Conservation (phyloP, 495 filamentous ascomycete species). For the Hamigera avellanea region DNA sequence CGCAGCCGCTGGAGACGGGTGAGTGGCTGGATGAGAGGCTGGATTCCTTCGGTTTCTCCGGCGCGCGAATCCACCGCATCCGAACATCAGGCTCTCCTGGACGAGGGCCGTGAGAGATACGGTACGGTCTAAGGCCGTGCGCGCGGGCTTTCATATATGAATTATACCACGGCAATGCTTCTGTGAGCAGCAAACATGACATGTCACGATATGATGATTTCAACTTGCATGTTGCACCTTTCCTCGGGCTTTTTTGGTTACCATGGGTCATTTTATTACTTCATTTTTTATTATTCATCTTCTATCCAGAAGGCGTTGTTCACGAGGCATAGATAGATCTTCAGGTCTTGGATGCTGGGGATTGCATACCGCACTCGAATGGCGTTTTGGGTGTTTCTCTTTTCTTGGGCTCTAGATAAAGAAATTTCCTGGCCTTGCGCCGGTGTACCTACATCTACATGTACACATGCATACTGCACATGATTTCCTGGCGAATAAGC, state of each 20-base stretch:
- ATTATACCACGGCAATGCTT: neutral
- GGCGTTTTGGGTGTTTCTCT: too few relatives aligned
- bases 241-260: slow-evolving; percentile 1
- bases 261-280: too few relatives aligned
- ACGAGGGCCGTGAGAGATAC: slow-evolving; percentile 19
- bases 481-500: too few relatives aligned
- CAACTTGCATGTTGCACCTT: neutral
- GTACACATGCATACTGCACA: too few relatives aligned
- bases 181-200: slow-evolving; percentile 3
- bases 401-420: too few relatives aligned
- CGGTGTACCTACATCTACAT: too few relatives aligned
- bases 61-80: slow-evolving; percentile 3
- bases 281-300: neutral
- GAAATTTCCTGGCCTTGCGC: too few relatives aligned
- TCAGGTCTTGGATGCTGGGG: too few relatives aligned
- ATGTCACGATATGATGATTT: slow-evolving; percentile 10
- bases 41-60: slow-evolving; percentile 42
- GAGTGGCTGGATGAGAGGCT: slow-evolving; percentile 58
- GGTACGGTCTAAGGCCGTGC: slow-evolving; percentile 20
- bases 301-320: neutral
- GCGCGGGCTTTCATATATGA: too few relatives aligned
- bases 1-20: slow-evolving; percentile 42
- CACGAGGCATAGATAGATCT: neutral
- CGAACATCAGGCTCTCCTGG: slow-evolving; percentile 25
- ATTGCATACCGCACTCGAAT: too few relatives aligned